Evolutionary conservation across 257 asterid genomes (phyloP).

Genomic region (Thymus mandschuricus): DNA sequence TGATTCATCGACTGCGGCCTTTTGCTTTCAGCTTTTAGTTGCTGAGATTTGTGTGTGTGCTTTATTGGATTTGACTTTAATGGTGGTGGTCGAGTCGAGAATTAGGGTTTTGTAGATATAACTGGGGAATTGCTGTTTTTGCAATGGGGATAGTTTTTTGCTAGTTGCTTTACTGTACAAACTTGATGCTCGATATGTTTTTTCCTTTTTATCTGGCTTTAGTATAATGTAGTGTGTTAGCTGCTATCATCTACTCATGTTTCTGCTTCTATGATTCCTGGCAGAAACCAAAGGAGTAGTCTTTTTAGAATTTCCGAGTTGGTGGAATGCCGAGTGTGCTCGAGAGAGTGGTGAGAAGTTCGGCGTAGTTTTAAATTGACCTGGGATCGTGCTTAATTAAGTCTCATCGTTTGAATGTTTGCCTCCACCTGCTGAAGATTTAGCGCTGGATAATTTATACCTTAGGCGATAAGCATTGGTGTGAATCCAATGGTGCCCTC

Average conservation of each 20-base stretch:
- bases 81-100: constrained; percentile 31
- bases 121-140: constrained; percentile 14
- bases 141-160: neutral
- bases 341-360: constrained; percentile 19
- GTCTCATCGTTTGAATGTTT: constrained; percentile 15
- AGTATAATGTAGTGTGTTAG: constrained; percentile 5
- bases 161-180: constrained; percentile 13
- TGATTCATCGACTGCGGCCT: constrained; percentile 25
- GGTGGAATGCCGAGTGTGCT: constrained; percentile 14
- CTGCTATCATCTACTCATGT: constrained; percentile 17
- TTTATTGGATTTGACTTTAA: constrained; percentile 26
- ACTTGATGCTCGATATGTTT: neutral
- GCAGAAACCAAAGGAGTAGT: constrained; percentile 24
- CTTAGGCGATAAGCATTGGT: constrained; percentile 38
- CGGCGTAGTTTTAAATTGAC: neutral
- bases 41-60: constrained; percentile 37
- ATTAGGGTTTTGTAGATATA: constrained; percentile 45
- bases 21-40: constrained; percentile 21
- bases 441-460: constrained; percentile 49
- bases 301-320: constrained; percentile 8
- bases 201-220: neutral
- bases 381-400: neutral
- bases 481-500: constrained; percentile 72
- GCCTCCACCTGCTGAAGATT: constrained; percentile 11
- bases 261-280: constrained; percentile 25